Conservation (phyloP, 2,329 filamentous ascomycete genomes). For the Botrytis tulipae region DNA sequence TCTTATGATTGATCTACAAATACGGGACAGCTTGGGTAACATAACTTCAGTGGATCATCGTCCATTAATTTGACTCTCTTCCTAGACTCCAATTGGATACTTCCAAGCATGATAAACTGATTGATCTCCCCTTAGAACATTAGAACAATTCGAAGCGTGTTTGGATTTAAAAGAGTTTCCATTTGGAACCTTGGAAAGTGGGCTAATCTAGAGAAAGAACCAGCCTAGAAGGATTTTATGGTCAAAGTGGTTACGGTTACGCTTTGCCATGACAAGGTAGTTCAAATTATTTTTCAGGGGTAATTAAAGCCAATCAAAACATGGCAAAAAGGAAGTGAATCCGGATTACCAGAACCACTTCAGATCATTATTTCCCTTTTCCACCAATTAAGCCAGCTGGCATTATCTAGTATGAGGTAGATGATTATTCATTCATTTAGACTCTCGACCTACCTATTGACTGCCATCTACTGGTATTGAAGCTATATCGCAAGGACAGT, state of each 20-base stretch:
- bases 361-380: not conserved
- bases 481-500: not conserved
- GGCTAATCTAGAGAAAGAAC: constrained; percentile 10
- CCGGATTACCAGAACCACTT: not conserved
- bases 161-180: not conserved
- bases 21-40: constrained; percentile 3
- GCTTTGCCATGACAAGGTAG: not conserved
- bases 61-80: not conserved
- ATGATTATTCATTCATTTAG: not conserved
- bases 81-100: not conserved
- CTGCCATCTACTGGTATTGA: not conserved
- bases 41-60: not conserved
- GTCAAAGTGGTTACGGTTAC: constrained; percentile 7
- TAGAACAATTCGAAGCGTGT: constrained; percentile 7
- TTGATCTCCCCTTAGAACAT: constrained; percentile 17
- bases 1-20: constrained; percentile 13
- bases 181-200: constrained; percentile 8
- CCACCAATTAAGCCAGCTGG: constrained; percentile 1
- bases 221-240: constrained; percentile 14
- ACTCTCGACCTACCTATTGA: not conserved
- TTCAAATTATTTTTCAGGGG: constrained; percentile 16
- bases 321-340: constrained; percentile 1
- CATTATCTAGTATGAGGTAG: not conserved
- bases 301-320: constrained; percentile 17
- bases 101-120: constrained; percentile 7